Evolutionary conservation across 441 rosid genomes (phyloP), one percentile per base, ranked within the genome.

Genomic region (Gossypium schwendimanii): DNA sequence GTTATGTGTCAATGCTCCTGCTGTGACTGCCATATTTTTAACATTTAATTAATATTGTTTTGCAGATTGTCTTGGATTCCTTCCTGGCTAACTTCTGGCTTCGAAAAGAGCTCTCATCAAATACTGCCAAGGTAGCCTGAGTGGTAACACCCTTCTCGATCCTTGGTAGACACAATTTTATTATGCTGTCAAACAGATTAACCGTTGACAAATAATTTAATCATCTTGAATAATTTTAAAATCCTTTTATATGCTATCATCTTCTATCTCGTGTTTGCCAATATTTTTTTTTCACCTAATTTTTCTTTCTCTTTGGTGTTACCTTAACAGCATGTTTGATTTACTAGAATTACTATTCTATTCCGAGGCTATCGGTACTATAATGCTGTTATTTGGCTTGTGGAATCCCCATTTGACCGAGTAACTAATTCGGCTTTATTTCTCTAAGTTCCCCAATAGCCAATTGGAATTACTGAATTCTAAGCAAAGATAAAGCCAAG

Each of bases 41-140:
- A 64, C 73, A 53, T 59, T 24, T 63, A 60, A 59, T 6, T 5
- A 26, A 39, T 49, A 3, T 10, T 4, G 12, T 50, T 69, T 2
- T 84, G 82, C 58, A 87, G 98, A 93, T 93, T 71, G 76, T 93
- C 81, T 49, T 93, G 76, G 97, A 94, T 83, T 90, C 97, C 1
- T 74, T 91, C 55, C 85, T 94, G 7, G 93, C 92, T 31, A 91
- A 90, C 71, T 77, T 79, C 74, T 90, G 92, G 90, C 86, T 81
- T 47, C 85, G 81, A 71, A 82, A 55, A 76, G 78, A 86, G 80
- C 76, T 28, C 28, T 63, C 83, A 10, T 65, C 89, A 18, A 68
- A 75, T 55, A 68, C 70, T 64, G 81, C 75, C 74, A 87, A 91
- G 90, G 74, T 75, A 54, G 83, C 88, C 49, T 89, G 84, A 88